Evolutionary conservation across 1,284 basidiomycete genomes (phyloP).

Genomic region (Butyriboletus regius): DNA sequence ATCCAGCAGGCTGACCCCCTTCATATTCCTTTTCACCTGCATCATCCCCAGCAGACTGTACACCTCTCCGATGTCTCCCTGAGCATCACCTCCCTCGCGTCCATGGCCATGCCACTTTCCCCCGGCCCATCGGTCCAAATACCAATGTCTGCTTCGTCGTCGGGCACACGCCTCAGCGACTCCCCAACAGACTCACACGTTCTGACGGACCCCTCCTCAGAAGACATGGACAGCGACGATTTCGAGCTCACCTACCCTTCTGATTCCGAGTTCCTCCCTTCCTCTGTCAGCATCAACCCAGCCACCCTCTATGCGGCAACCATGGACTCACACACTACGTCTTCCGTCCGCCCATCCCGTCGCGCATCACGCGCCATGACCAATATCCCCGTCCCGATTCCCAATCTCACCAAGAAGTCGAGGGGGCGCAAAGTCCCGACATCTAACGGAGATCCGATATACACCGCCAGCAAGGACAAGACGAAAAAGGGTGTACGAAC

Average conservation of each 20-base stretch:
- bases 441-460: slow-evolving; percentile 21
- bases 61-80: slow-evolving; percentile 18
- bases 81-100: background rate
- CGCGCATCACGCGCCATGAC: slow-evolving; percentile 20
- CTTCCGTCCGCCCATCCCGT: slow-evolving; percentile 13
- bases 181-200: slow-evolving; percentile 2
- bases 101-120: background rate
- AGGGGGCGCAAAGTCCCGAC: slow-evolving; percentile 66
- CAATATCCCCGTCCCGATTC: slow-evolving; percentile 52
- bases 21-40: background rate
- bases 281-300: slow-evolving; percentile 9
- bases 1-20: background rate
- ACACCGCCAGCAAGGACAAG: slow-evolving; percentile 25
- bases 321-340: background rate
- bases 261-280: slow-evolving; percentile 23
- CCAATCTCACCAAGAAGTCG: slow-evolving; percentile 70
- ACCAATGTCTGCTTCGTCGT: slow-evolving; percentile 3
- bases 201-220: slow-evolving; percentile 5
- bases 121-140: background rate
- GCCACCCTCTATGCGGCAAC: background rate
- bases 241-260: slow-evolving; percentile 13
- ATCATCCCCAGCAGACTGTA: slow-evolving; percentile 17
- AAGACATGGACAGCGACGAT: slow-evolving; percentile 20
- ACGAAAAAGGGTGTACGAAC: slow-evolving; percentile 36
- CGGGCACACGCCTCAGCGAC: background rate